These are phyloP conservation scores for Claviceps fusiformis DNA, from an alignment of 2,329 filamentous ascomycete genomes.

Conservation along the genomic window DNA sequence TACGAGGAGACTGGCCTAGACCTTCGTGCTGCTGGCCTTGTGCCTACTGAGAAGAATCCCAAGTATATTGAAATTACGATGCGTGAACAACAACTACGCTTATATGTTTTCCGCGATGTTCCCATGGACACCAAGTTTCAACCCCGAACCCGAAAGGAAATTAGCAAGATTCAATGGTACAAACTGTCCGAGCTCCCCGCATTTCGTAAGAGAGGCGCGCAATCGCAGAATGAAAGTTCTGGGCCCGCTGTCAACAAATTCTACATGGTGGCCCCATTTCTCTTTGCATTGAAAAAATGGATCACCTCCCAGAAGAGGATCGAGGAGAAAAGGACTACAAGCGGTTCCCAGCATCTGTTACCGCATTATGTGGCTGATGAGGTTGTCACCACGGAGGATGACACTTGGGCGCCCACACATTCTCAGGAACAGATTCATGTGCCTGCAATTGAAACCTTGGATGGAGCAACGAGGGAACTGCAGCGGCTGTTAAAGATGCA, in stretches of 20 bases:
- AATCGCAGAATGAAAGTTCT: constrained; percentile 41
- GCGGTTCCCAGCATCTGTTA: constrained; percentile 24
- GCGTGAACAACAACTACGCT: constrained; percentile 79
- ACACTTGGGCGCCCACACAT: constrained; percentile 31
- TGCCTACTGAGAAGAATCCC: constrained; percentile 55
- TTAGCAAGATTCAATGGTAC: constrained; percentile 95
- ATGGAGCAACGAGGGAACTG: constrained; percentile 37
- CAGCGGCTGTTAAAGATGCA: constrained; percentile 43
- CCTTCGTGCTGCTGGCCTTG: constrained; percentile 59
- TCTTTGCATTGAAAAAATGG: constrained; percentile 78
- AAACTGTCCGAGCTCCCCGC: constrained; percentile 77
- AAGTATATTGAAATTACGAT: constrained; percentile 84
- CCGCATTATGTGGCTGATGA: constrained; percentile 36
- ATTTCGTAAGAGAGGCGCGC: constrained; percentile 54
- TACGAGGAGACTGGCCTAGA: constrained; percentile 95
- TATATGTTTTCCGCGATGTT: constrained; percentile 85
- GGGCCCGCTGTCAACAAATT: constrained; percentile 68
- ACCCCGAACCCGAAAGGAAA: constrained; percentile 87
- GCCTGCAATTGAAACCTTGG: constrained; percentile 31
- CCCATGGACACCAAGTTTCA: constrained; percentile 80
- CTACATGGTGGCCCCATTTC: constrained; percentile 94
- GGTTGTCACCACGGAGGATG: constrained; percentile 49
- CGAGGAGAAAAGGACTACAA: constrained; percentile 38
- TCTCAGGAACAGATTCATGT: constrained; percentile 19
- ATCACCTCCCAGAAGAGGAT: constrained; percentile 69